Conservation (phyloP, 768 basidiomycete genomes). For the Hypsizygus marmoreus region DNA sequence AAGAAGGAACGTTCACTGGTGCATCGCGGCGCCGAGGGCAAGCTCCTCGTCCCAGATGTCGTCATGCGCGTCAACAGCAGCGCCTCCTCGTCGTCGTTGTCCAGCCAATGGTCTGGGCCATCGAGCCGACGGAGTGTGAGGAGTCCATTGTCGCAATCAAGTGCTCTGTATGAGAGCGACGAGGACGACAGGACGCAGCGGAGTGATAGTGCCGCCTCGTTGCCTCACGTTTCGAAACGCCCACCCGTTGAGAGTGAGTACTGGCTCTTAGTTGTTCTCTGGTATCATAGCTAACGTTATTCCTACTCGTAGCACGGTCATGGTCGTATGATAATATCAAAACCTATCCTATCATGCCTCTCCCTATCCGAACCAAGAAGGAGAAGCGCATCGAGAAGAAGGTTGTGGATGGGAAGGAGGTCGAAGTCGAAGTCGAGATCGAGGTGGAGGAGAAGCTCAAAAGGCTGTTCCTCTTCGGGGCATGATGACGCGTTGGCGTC, state of each 20-base stretch:
- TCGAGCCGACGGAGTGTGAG: slow-evolving; percentile 26
- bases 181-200: slow-evolving; percentile 29
- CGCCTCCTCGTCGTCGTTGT: slow-evolving; percentile 39
- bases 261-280: slow-evolving; percentile 5
- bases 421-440: slow-evolving; percentile 51
- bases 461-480: slow-evolving; percentile 70
- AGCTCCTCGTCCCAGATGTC: slow-evolving; percentile 53
- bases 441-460: slow-evolving; percentile 59
- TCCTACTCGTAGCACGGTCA: slow-evolving; percentile 54
- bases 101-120: slow-evolving; percentile 32
- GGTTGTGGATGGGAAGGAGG: slow-evolving; percentile 43
- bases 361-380: slow-evolving; percentile 47
- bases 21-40: slow-evolving; percentile 63
- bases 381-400: slow-evolving; percentile 57
- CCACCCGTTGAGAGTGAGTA: slow-evolving; percentile 56
- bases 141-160: slow-evolving; percentile 34
- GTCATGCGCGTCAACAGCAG: slow-evolving; percentile 38
- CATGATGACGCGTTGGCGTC: slow-evolving; percentile 12
- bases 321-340: slow-evolving; percentile 78
- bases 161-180: slow-evolving; percentile 28
- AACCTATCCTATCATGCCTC: slow-evolving; percentile 65
- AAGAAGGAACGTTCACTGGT: slow-evolving; percentile 56
- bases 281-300: slow-evolving; percentile 3
- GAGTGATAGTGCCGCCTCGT: slow-evolving; percentile 21
- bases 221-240: slow-evolving; percentile 31